Conservation (phyloP, 1,284 basidiomycete species). For the Somion occarium region DNA sequence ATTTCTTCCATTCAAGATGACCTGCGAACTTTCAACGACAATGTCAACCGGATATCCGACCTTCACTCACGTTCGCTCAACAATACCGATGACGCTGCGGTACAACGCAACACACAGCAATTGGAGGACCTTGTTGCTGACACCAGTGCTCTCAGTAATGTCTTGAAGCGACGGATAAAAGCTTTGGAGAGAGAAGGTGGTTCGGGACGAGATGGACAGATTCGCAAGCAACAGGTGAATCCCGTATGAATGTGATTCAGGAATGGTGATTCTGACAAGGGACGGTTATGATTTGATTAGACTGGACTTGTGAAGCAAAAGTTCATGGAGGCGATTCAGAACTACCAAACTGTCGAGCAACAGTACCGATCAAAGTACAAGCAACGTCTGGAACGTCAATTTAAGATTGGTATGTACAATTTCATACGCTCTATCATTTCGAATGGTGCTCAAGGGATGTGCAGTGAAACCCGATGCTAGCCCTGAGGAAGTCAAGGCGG, state of each 20-base stretch:
- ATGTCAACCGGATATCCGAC: slow-evolving; percentile 63
- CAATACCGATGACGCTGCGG: slow-evolving; percentile 69
- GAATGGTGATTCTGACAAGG: slow-evolving; percentile 37
- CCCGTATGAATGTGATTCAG: slow-evolving; percentile 23
- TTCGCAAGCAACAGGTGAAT: slow-evolving; percentile 85
- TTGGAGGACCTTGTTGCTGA: slow-evolving; percentile 74
- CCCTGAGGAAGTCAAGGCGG: slow-evolving; percentile 84
- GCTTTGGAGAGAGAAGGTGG: slow-evolving; percentile 70
- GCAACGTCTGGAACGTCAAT: slow-evolving; percentile 93
- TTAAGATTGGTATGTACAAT: slow-evolving; percentile 73
- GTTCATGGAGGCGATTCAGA: slow-evolving; percentile 83
- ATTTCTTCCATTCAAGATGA: slow-evolving; percentile 73
- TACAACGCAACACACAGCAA: slow-evolving; percentile 57
- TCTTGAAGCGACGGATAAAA: slow-evolving; percentile 78
- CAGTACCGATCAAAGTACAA: slow-evolving; percentile 91
- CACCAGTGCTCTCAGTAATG: slow-evolving; percentile 70
- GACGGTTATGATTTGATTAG: slow-evolving; percentile 31
- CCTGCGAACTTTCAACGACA: slow-evolving; percentile 65
- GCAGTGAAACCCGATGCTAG: slow-evolving; percentile 92
- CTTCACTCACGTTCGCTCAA: slow-evolving; percentile 74
- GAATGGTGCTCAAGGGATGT: no score
- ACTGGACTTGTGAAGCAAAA: slow-evolving; percentile 76
- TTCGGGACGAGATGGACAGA: slow-evolving; percentile 72
- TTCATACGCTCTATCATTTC: no score
- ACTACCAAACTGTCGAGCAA: slow-evolving; percentile 89